These are phyloP conservation scores for Fusarium metavorans DNA, from an alignment of 2,329 filamentous ascomycete genomes.

Conservation along the genomic window DNA sequence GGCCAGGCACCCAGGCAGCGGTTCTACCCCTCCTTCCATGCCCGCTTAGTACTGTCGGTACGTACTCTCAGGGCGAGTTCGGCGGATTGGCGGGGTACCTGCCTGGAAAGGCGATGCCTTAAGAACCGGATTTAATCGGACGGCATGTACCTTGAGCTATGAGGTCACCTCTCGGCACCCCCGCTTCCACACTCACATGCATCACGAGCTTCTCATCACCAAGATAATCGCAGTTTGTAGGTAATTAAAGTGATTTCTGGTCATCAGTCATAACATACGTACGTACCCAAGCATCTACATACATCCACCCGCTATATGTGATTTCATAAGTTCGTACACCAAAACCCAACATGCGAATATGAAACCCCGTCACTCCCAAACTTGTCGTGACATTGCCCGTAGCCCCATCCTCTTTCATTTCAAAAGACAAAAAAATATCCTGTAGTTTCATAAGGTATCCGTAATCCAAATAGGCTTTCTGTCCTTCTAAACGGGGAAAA, in stretches of 20 bases:
- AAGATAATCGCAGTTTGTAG: neutral
- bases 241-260: constrained; percentile 26
- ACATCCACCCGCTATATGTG: constrained; percentile 36
- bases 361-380: constrained; percentile 11
- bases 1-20: neutral
- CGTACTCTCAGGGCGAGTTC: neutral
- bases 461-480: constrained; percentile 22
- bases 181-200: neutral
- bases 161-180: constrained; percentile 23
- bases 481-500: constrained; percentile 13
- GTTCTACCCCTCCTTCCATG: constrained; percentile 1
- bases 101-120: neutral
- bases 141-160: constrained; percentile 3
- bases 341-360: constrained; percentile 17
- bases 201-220: neutral
- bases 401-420: constrained; percentile 6
- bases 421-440: constrained; percentile 19
- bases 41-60: neutral
- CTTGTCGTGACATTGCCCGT: constrained; percentile 3
- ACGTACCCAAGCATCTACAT: constrained; percentile 35
- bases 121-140: constrained; percentile 3
- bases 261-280: constrained; percentile 35
- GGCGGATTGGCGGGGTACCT: constrained; percentile 3
- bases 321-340: constrained; percentile 39
- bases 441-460: constrained; percentile 32